These are phyloP conservation scores for Talaromyces piceae DNA, from an alignment of 2,329 filamentous ascomycete species.

Conservation along the genomic window DNA sequence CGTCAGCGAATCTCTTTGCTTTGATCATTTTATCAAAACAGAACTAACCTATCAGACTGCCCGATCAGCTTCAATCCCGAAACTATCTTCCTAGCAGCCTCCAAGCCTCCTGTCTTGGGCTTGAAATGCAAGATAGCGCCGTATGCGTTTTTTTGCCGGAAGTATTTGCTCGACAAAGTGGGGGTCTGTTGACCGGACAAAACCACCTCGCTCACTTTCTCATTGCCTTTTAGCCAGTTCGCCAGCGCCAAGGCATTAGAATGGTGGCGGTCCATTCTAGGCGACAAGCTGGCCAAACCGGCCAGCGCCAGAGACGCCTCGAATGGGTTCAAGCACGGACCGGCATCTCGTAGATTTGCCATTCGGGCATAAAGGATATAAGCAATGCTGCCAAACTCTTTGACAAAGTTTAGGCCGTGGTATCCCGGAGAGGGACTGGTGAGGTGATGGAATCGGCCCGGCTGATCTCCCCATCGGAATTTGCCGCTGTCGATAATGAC, in stretches of 20 bases:
- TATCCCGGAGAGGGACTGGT: slow-evolving; percentile 74
- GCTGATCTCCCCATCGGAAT: slow-evolving; percentile 68
- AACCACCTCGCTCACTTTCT: slow-evolving; percentile 72
- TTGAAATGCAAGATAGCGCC: slow-evolving; percentile 6
- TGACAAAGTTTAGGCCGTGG: slow-evolving; percentile 81
- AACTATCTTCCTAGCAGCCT: background rate
- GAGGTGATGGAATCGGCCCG: slow-evolving; percentile 71
- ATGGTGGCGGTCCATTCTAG: slow-evolving; percentile 71
- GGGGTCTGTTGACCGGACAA: slow-evolving; percentile 57
- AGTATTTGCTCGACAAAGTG: background rate
- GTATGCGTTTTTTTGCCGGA: slow-evolving; percentile 4
- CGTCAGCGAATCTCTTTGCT: no score
- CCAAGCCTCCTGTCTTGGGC: background rate
- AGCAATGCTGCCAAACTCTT: slow-evolving; percentile 69
- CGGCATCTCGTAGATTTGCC: slow-evolving; percentile 72
- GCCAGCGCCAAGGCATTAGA: slow-evolving; percentile 68
- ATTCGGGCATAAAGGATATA: slow-evolving; percentile 73
- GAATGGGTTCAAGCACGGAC: slow-evolving; percentile 71
- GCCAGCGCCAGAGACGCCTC: slow-evolving; percentile 69
- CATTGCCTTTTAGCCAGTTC: slow-evolving; percentile 65
- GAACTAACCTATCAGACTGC: slow-evolving; percentile 5
- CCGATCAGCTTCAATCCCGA: slow-evolving; percentile 6
- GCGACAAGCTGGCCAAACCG: slow-evolving; percentile 70
- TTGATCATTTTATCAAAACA: no score
- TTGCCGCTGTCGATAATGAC: slow-evolving; percentile 76